These are phyloP conservation scores for Phytophthora pistaciae DNA, from an alignment of 352 stramenopile species.

Conservation along the genomic window DNA sequence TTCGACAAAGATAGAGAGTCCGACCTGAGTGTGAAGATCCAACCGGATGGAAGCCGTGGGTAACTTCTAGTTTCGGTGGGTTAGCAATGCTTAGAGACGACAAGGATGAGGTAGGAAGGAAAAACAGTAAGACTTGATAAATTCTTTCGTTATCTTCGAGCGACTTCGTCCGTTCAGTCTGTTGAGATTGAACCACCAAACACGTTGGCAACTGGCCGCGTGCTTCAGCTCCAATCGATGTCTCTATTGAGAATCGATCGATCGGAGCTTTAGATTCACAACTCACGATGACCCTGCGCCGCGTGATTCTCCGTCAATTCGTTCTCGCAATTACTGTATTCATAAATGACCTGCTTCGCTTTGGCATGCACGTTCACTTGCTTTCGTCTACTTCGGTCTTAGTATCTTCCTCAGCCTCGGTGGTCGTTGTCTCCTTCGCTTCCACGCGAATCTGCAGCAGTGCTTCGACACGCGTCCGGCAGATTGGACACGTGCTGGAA, in stretches of 20 bases:
- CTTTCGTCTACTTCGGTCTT: slow-evolving; percentile 27
- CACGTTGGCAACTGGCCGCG: too few species aligned
- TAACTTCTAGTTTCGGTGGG: slow-evolving; percentile 41
- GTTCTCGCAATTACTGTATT: neutral
- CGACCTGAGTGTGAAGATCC: slow-evolving; percentile 21
- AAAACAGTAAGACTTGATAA: slow-evolving; percentile 43
- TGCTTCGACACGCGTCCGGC: slow-evolving; percentile 75
- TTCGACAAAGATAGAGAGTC: slow-evolving; percentile 44
- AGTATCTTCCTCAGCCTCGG: slow-evolving; percentile 26
- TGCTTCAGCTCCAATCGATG: too few species aligned
- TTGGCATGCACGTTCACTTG: neutral
- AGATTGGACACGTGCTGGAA: slow-evolving; percentile 86
- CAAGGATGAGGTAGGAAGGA: slow-evolving; percentile 42
- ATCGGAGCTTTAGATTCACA: too few species aligned
- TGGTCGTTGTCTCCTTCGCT: slow-evolving; percentile 43
- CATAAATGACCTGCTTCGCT: neutral
- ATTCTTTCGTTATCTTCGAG: slow-evolving; percentile 40
- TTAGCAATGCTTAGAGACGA: slow-evolving; percentile 22
- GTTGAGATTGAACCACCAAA: too few species aligned
- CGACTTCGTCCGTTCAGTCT: neutral
- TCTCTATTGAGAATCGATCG: too few species aligned
- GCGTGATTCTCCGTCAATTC: too few species aligned
- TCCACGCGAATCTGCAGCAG: slow-evolving; percentile 85
- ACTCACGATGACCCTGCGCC: too few species aligned
- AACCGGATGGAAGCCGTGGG: slow-evolving; percentile 36